phyloP scores from a whole-genome alignment of 768 basidiomycete genomes.

The Suillus subluteus region DNA sequence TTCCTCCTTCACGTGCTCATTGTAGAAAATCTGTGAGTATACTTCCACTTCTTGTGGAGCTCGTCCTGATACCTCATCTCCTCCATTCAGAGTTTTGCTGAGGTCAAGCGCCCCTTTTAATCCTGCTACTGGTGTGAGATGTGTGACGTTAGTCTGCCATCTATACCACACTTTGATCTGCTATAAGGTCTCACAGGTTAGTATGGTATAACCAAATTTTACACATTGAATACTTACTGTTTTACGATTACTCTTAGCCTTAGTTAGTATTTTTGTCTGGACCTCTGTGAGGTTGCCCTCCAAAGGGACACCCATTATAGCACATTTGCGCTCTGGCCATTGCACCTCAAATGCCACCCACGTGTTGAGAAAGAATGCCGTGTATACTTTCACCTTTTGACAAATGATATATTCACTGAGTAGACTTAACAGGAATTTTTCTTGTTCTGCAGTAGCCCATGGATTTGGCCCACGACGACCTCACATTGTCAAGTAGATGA shows the following conservation, averaged over 20 bases:
- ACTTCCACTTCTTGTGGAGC: neutral
- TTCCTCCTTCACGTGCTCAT: neutral
- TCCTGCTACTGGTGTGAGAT: neutral
- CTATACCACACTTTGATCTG: neutral
- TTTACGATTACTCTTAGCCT: neutral
- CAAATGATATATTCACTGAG: neutral
- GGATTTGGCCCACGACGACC: too few relatives aligned
- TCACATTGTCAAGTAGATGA: too few relatives aligned
- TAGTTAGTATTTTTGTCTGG: neutral
- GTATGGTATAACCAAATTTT: neutral
- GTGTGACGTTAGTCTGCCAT: neutral
- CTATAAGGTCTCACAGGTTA: neutral
- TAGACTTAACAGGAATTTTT: neutral
- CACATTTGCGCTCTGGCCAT: neutral
- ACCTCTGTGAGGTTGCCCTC: neutral
- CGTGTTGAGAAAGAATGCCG: neutral
- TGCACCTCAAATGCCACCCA: neutral
- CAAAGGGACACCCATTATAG: too few relatives aligned
- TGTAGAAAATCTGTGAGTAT: constrained; percentile 1
- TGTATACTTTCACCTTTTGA: neutral
- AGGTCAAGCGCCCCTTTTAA: neutral
- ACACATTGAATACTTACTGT: neutral
- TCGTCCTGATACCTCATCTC: neutral
- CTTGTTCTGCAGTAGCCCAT: neutral
- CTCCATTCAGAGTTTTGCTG: neutral